A percentile compares a stretch with the other conserved stretches of the same genome.
phyloP scores from a whole-genome alignment of 2,329 filamentous ascomycete species.

The Bipolaris bicolor region DNA sequence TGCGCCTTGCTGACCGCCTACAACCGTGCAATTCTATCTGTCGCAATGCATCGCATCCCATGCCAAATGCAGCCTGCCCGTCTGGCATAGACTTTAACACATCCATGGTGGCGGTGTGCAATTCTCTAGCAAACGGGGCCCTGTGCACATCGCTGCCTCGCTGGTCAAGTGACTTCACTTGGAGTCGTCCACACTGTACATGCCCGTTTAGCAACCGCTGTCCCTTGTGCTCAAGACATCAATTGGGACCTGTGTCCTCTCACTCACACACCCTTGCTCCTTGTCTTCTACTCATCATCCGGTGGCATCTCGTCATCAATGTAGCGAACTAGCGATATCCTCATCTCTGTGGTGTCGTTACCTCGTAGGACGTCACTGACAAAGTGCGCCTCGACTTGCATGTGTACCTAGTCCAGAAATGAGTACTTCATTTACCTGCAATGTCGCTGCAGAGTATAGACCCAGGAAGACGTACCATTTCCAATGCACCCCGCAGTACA shows the following conservation, averaged over 20 bases:
- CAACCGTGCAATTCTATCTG: slow-evolving; percentile 13
- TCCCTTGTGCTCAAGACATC: background rate
- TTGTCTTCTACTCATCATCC: slow-evolving; percentile 78
- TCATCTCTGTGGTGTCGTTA: slow-evolving; percentile 97
- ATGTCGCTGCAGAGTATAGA: background rate
- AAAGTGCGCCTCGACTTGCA: slow-evolving; percentile 98
- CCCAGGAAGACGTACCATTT: slow-evolving; percentile 72
- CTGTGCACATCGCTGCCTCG: background rate
- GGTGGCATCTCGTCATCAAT: slow-evolving; percentile 98
- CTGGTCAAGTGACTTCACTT: background rate
- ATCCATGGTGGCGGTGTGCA: slow-evolving; percentile 2
- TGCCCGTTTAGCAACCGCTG: background rate
- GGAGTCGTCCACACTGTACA: background rate
- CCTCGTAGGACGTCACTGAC: slow-evolving; percentile 91
- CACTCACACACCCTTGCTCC: no score
- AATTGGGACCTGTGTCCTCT: background rate
- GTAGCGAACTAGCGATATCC: slow-evolving; percentile 87
- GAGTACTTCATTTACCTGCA: background rate
- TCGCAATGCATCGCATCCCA: background rate
- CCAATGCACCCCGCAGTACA: slow-evolving; percentile 84
- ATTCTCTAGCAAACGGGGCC: background rate
- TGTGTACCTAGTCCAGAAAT: slow-evolving; percentile 68
- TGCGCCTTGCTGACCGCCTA: slow-evolving; percentile 6
- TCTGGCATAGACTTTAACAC: background rate
- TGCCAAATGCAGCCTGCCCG: background rate